Conservation (phyloP, 108 stramenopile genomes). For the Discostella pseudostelligera region DNA sequence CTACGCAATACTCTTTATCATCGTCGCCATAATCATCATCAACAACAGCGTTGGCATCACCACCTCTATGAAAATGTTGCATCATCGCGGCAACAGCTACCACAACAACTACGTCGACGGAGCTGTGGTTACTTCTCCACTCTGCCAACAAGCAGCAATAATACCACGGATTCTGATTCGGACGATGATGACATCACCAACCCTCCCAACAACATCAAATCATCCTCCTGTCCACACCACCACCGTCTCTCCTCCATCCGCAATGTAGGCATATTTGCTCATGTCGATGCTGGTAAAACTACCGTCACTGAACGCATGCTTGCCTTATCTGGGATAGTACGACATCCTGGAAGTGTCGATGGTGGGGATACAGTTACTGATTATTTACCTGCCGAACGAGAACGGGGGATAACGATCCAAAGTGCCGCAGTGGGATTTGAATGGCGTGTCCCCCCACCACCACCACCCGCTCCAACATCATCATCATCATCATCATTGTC, state of each 20-base stretch:
- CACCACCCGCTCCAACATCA: too few species aligned
- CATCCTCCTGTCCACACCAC: not conserved
- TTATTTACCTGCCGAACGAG: slow-evolving; percentile 95
- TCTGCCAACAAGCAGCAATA: not conserved
- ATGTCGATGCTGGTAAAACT: slow-evolving; percentile 99
- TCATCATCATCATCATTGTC: too few species aligned
- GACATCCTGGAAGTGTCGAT: slow-evolving; percentile 86
- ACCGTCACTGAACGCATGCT: slow-evolving; percentile 99
- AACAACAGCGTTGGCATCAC: too few species aligned
- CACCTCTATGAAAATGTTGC: not conserved
- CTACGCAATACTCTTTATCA: too few species aligned
- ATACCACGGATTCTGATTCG: not conserved
- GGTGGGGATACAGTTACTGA: slow-evolving; percentile 97
- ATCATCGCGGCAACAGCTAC: too few species aligned
- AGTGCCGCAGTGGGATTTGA: slow-evolving; percentile 92
- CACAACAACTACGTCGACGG: not conserved
- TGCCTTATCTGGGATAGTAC: slow-evolving; percentile 85
- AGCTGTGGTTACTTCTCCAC: not conserved
- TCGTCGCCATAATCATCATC: not conserved
- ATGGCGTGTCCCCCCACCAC: slow-evolving; percentile 80
- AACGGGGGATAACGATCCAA: slow-evolving; percentile 99
- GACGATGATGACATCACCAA: not conserved
- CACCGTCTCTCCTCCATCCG: slow-evolving; percentile 63
- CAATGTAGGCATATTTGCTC: slow-evolving; percentile 95
- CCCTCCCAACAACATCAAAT: not conserved